phyloP scores from a whole-genome alignment of 768 basidiomycete genomes.

The Suillus subaureus region DNA sequence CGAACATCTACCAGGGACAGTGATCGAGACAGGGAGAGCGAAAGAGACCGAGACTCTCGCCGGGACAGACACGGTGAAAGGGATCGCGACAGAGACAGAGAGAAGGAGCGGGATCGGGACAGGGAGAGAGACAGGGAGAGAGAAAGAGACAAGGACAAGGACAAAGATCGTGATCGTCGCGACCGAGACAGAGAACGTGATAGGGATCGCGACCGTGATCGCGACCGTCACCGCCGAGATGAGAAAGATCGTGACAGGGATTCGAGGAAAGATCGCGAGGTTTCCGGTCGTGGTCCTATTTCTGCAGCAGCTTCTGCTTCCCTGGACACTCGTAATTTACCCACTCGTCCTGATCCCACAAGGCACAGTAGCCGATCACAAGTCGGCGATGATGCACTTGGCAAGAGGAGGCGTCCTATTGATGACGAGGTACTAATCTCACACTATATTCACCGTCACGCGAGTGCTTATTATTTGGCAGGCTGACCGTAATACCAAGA shows the following conservation, averaged over 20 bases:
- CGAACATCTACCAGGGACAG: slow-evolving; percentile 37
- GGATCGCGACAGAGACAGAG: slow-evolving; percentile 48
- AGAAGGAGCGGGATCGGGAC: slow-evolving; percentile 51
- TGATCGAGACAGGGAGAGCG: slow-evolving; percentile 46
- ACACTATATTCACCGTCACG: slow-evolving; percentile 6
- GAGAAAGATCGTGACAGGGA: slow-evolving; percentile 69
- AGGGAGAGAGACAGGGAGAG: slow-evolving; percentile 46
- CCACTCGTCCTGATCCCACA: slow-evolving; percentile 59
- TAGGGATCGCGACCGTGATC: slow-evolving; percentile 44
- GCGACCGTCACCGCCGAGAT: slow-evolving; percentile 54
- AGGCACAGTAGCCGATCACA: slow-evolving; percentile 52
- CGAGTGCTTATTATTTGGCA: slow-evolving; percentile 32
- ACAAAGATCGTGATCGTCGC: slow-evolving; percentile 40
- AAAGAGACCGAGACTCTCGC: slow-evolving; percentile 50
- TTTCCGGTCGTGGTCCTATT: slow-evolving; percentile 36
- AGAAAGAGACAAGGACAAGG: slow-evolving; percentile 39
- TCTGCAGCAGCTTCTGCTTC: slow-evolving; percentile 31
- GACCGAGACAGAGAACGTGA: slow-evolving; percentile 52
- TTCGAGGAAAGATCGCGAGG: slow-evolving; percentile 62
- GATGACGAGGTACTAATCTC: slow-evolving; percentile 71
- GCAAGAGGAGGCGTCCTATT: slow-evolving; percentile 66
- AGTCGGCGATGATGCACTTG: slow-evolving; percentile 63
- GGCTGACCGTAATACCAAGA: slow-evolving; percentile 78
- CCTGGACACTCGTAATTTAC: slow-evolving; percentile 57
- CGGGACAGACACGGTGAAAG: slow-evolving; percentile 49